A percentile compares a stretch with the other conserved stretches of the same genome.
phyloP scores from a whole-genome alignment of 805 yeast species.

The Wickerhamiella brachini region DNA sequence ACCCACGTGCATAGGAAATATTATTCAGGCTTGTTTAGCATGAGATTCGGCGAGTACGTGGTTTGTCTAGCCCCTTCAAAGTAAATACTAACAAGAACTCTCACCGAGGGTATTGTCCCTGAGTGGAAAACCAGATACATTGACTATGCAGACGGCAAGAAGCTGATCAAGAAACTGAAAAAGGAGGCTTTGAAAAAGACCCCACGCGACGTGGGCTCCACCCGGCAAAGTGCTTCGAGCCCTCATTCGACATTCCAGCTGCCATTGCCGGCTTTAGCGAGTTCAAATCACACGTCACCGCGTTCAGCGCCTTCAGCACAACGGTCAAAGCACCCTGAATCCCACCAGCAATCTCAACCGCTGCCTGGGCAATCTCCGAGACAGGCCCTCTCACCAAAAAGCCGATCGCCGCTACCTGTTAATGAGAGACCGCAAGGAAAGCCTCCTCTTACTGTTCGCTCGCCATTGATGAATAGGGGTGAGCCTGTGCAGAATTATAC shows the following conservation, averaged over 20 bases:
- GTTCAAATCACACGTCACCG: not conserved
- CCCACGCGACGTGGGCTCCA: conserved; percentile 2
- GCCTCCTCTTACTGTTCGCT: conserved; percentile 12
- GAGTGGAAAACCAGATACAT: conserved; percentile 33
- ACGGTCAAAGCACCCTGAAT: not conserved
- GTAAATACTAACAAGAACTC: conserved; percentile 3
- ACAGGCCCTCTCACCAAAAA: not conserved
- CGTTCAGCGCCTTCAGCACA: not conserved
- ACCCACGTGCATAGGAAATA: not conserved
- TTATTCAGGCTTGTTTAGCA: not conserved
- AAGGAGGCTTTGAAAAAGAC: not conserved
- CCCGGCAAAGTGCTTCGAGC: conserved; percentile 1
- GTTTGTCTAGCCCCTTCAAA: not conserved
- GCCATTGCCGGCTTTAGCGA: conserved; percentile 5
- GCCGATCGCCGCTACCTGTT: not conserved
- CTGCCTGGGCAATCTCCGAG: not conserved
- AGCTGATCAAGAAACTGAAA: conserved; percentile 32
- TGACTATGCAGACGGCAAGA: conserved; percentile 37
- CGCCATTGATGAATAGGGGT: conserved; percentile 16
- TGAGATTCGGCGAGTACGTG: not conserved
- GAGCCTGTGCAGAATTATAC: conserved; percentile 4
- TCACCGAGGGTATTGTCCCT: conserved; percentile 23
- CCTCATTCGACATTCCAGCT: conserved; percentile 4
- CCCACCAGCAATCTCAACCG: not conserved
- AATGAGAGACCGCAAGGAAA: not conserved